These are phyloP conservation scores for Citrus reticulata DNA, from an alignment of 345 rosid species.

Conservation along the genomic window DNA sequence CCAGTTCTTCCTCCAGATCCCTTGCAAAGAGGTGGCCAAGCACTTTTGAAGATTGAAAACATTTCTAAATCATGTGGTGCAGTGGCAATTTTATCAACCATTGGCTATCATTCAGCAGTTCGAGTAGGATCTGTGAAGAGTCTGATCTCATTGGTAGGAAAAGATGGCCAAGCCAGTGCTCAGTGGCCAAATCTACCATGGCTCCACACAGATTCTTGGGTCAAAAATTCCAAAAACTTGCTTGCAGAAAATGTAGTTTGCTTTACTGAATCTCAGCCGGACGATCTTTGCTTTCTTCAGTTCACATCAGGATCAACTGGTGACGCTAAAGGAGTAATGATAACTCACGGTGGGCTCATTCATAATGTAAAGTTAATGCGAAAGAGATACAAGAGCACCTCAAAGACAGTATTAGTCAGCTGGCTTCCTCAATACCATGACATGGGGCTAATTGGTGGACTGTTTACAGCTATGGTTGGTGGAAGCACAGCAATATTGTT, in stretches of 20 bases:
- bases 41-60: conserved; percentile 61
- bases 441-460: conserved; percentile 74
- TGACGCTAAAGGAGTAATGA: conserved; percentile 71
- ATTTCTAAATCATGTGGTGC: conserved; percentile 51
- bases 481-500: conserved; percentile 58
- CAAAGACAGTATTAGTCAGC: conserved; percentile 52
- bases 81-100: conserved; percentile 59
- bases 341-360: conserved; percentile 59
- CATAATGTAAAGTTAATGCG: conserved; percentile 67
- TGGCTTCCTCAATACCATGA: conserved; percentile 86
- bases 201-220: conserved; percentile 68
- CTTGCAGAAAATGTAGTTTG: conserved; percentile 2
- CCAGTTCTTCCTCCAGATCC: conserved; percentile 80
- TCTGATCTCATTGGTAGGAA: conserved; percentile 38
- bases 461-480: conserved; percentile 59
- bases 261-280: conserved; percentile 30
- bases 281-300: conserved; percentile 59
- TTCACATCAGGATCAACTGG: conserved; percentile 75
- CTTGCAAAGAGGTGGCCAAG: conserved; percentile 67
- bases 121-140: conserved; percentile 54
- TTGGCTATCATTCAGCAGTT: conserved; percentile 53
- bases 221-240: conserved; percentile 32
- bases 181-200: conserved; percentile 67
- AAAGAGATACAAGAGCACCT: conserved; percentile 49
- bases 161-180: conserved; percentile 28